Evolutionary conservation across 2,329 filamentous ascomycete genomes (phyloP).

Genomic region (Lachnellula hyalina): DNA sequence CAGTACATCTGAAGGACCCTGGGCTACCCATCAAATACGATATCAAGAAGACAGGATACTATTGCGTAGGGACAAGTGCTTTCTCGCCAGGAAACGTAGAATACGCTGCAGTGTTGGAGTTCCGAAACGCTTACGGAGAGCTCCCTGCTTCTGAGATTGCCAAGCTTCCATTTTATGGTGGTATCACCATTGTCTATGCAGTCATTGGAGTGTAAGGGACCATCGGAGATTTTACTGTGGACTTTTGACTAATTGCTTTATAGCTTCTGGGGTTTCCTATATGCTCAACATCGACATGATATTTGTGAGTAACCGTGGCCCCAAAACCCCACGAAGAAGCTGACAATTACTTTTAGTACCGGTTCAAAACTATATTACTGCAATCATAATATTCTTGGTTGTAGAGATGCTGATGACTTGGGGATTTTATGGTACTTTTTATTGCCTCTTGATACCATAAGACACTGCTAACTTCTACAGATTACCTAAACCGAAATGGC

Average conservation of each 20-base stretch:
- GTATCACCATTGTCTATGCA: constrained; percentile 88
- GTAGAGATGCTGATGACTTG: constrained; percentile 97
- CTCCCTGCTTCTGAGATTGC: constrained; percentile 92
- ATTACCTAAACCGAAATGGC: constrained; percentile 88
- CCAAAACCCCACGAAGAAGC: constrained; percentile 1
- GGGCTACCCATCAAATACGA: constrained; percentile 68
- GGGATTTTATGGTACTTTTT: constrained; percentile 77
- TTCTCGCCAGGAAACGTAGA: constrained; percentile 55
- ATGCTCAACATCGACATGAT: constrained; percentile 89
- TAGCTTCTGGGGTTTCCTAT: constrained; percentile 88
- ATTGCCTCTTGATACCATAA: background rate
- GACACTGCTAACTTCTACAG: constrained; percentile 43
- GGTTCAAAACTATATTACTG: constrained; percentile 98
- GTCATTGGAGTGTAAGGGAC: constrained; percentile 63
- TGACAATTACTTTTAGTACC: constrained; percentile 57
- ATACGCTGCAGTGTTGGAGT: constrained; percentile 80
- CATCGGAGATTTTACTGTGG: background rate
- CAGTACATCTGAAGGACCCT: constrained; percentile 74
- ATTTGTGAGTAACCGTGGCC: constrained; percentile 55
- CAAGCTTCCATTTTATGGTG: constrained; percentile 95
- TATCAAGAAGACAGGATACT: constrained; percentile 89
- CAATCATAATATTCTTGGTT: constrained; percentile 89
- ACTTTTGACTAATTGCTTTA: constrained; percentile 1
- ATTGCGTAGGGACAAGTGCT: constrained; percentile 78
- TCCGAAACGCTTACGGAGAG: constrained; percentile 94